Evolutionary conservation across 805 yeast species (phyloP).

Genomic region (Zygosaccharomyces gambellarensis): DNA sequence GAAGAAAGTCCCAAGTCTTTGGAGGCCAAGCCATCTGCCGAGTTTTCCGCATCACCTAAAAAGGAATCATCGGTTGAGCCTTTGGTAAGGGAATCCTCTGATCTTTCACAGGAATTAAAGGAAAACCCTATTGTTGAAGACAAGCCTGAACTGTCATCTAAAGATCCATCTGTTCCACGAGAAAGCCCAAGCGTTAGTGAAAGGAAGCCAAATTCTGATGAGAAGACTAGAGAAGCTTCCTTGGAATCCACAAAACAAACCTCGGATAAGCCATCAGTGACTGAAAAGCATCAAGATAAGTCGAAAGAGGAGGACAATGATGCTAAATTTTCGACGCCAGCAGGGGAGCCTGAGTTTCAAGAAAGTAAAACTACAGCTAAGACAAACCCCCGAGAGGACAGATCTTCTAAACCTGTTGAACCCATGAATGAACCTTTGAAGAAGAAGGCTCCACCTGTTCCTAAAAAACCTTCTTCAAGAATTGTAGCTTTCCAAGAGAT

Average conservation of each 20-base stretch:
- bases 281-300: not conserved
- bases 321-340: not conserved
- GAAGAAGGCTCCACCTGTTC: conserved; percentile 51
- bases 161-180: not conserved
- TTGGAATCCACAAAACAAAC: not conserved
- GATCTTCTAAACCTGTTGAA: not conserved
- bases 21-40: not conserved
- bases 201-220: not conserved
- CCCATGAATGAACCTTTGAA: conserved; percentile 2
- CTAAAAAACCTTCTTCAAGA: conserved; percentile 71
- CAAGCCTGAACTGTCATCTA: not conserved
- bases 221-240: not conserved
- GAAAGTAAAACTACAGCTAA: not conserved
- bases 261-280: not conserved
- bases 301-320: not conserved
- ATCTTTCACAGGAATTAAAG: not conserved
- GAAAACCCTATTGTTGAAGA: not conserved
- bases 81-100: conserved; percentile 4
- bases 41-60: not conserved
- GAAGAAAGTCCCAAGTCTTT: not conserved
- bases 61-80: not conserved
- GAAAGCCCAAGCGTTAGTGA: not conserved
- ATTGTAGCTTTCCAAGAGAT: conserved; percentile 80
- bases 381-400: not conserved
- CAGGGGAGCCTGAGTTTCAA: not conserved